Evolutionary conservation across 2,329 filamentous ascomycete species (phyloP), one percentile per base, ranked within the genome.

Genomic region (Chalaropsis ovoidea): DNA sequence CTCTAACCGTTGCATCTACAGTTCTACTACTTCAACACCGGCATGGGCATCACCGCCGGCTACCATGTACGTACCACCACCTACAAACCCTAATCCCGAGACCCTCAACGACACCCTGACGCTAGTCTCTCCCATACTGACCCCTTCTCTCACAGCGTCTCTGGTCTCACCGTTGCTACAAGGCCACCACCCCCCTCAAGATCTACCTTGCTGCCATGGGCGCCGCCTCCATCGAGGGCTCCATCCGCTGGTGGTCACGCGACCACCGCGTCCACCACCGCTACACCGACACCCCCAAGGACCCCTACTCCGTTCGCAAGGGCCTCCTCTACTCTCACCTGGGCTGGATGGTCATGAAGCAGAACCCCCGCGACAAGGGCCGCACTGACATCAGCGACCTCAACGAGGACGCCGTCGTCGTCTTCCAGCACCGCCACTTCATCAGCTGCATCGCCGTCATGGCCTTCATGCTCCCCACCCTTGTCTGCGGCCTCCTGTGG

Each of bases 321-420:
- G 90, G 90, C 70, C 82, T 94, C 62, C 77, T 90, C 70, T 93
- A 92, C 82, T 90, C 84, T 17, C 74, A 77, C 78, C 79, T 95
- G 66, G 90, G 90, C 72, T 95, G 90, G 90, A 94, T 95, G 89
- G 77, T 95, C 72, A 86, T 95, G 82, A 93, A 93, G 82, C 90
- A 95, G 79, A 93, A 95, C 79, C 89, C 89, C 70, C 93, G 93
- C 82, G 83, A 87, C 69, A 89, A 90, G 72, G 90, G 90, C 72
- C 88, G 90, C 69, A 92, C 89, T 75, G 90, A 95, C 71, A 94
- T 95, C 72, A 87, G 87, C 71, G 90, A 95, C 72, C 79, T 95
- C 70, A 94, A 94, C 78, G 88, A 93, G 75, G 89, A 94, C 73
- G 80, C 87, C 62, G 83, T 95, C 67, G 90, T 95, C 54, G 83